Base-by-base conservation (phyloP, 116 monocot genomes). In the Iris pallida region DNA sequence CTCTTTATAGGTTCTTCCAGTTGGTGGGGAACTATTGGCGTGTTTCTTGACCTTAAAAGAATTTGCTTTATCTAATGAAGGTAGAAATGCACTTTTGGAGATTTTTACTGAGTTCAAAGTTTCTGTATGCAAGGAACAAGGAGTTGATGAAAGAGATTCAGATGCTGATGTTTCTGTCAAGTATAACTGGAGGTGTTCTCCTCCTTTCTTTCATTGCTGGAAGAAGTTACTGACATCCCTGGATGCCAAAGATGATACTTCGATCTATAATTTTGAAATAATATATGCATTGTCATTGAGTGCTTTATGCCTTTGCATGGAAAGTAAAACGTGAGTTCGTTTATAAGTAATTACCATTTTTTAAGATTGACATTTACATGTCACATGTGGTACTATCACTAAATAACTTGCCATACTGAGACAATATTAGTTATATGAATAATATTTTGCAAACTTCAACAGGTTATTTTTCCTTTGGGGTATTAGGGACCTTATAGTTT, bases 11-110 rank as follows among this genome's bases (percentile, higher is more conserved):
- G 81, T 76, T 62, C 70, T 98, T 47, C 90, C 90, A 18, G 78
- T 88, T 78, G 98, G 90, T 64, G 82, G 69, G 51, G 98, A 98
- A 64, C 69, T 98, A 58, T 69, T 93, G 69, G 81, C 80, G 64
- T 98, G 90, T 80, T 72, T 93, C 20, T 16, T 77, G 17, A 55
- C 80, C 20, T 84, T 93, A 7, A 88, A 86, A 76, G 93, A 88
- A 57, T 55, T 93, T 20, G 48, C 68, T 74, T 84, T 65, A 8
- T 78, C 76, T 55, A 43, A 14, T 73, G 55, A 78, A 20, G 83
- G 90, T 12, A 86, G 82, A 84, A 74, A 66, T 60, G 70, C 75
- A 18, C 71, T 93, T 64, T 43, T 70, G 10, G 76, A 58, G 45
- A 71, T 83, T 8, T 81, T 65, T 73, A 73, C 40, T 12, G 75